These are phyloP conservation scores for Tardiomyces depauwii DNA, from an alignment of 1,139 yeast genomes.

Conservation along the genomic window DNA sequence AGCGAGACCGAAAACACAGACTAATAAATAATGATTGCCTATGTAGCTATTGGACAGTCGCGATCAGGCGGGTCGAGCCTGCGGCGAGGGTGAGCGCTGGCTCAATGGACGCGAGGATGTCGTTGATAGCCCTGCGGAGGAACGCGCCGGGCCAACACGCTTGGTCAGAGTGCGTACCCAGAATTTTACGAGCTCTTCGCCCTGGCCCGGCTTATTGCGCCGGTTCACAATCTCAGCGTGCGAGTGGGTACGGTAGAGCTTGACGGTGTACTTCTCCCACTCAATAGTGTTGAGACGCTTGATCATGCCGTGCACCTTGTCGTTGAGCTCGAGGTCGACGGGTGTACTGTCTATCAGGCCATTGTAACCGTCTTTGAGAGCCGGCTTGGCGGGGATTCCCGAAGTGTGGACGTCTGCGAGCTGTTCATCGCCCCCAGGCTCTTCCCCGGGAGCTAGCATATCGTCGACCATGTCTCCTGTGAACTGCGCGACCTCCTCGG, in stretches of 20 bases:
- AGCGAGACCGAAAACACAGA: no score
- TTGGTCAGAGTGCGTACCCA: slow-evolving; percentile 8
- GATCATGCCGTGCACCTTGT: slow-evolving; percentile 5
- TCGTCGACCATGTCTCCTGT: slow-evolving; percentile 14
- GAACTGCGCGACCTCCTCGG: slow-evolving; percentile 12
- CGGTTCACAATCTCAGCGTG: slow-evolving; percentile 25
- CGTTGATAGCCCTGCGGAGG: no score
- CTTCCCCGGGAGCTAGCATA: slow-evolving; percentile 6
- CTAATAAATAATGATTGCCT: no score
- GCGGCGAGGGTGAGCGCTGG: no score
- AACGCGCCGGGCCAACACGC: neutral
- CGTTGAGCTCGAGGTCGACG: slow-evolving; percentile 5
- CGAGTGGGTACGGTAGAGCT: slow-evolving; percentile 13
- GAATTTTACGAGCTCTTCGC: slow-evolving; percentile 16
- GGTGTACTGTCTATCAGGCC: slow-evolving; percentile 2
- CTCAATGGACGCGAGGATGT: no score
- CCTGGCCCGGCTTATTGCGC: slow-evolving; percentile 21
- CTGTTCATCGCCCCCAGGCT: neutral
- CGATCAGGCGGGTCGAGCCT: no score
- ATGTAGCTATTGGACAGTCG: no score
- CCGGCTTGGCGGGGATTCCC: neutral
- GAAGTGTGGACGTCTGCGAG: neutral
- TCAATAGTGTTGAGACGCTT: slow-evolving; percentile 15
- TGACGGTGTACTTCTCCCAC: slow-evolving; percentile 23
- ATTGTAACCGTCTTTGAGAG: slow-evolving; percentile 3